Percentiles rank a stretch among this genome's conserved stretches.
Evolutionary conservation across 148 eudicot species (phyloP).

Genomic region (Dysphania ambrosioides): DNA sequence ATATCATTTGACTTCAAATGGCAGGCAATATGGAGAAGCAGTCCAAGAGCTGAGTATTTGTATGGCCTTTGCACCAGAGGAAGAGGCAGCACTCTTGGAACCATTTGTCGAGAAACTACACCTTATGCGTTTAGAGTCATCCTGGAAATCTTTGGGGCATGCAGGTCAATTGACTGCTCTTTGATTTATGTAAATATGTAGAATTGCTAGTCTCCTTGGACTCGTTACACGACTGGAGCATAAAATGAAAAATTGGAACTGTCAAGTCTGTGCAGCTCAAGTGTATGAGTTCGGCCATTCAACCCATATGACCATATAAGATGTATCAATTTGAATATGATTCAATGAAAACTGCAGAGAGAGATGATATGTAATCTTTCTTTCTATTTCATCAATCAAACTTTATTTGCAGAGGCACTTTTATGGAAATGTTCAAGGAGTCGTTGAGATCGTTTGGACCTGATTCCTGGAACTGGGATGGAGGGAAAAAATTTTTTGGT

Average conservation of each 20-base stretch:
- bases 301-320: no score
- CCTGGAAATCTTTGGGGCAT: slow-evolving; percentile 67
- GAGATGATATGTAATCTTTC: no score
- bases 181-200: slow-evolving; percentile 24
- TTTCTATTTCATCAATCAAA: no score
- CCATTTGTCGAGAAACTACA: slow-evolving; percentile 82
- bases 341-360: no score
- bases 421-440: no score
- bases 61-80: slow-evolving; percentile 98
- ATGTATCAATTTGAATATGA: no score
- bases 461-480: no score
- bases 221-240: not conserved
- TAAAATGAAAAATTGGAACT: not conserved
- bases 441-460: no score
- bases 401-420: no score
- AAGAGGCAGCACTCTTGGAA: slow-evolving; percentile 76
- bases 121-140: slow-evolving; percentile 61
- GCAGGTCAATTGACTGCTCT: slow-evolving; percentile 53
- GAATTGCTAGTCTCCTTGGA: not conserved
- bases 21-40: slow-evolving; percentile 72
- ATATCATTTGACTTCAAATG: not conserved
- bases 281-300: no score
- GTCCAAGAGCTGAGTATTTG: slow-evolving; percentile 94
- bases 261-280: no score
- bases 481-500: no score